Conservation (phyloP, 345 rosid species). For the Eucalyptus sideroxylon region DNA sequence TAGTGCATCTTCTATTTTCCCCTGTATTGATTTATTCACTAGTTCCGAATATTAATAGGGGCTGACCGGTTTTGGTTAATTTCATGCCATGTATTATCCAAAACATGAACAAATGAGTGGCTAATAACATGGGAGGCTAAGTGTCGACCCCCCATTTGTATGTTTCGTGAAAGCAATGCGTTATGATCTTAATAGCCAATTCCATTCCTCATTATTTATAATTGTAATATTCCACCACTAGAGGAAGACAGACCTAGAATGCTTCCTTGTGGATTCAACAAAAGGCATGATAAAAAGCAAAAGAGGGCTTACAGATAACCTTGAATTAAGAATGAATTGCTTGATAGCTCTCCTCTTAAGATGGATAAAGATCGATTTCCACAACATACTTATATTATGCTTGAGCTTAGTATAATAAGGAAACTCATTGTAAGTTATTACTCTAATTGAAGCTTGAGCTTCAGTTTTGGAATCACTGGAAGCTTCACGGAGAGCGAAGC, state of each 20-base stretch:
- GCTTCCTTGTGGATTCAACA: background rate
- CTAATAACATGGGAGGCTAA: background rate
- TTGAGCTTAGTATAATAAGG: background rate
- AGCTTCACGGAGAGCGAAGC: background rate
- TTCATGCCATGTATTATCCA: background rate
- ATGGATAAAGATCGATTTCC: background rate
- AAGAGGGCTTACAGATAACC: background rate
- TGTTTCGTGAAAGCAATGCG: background rate
- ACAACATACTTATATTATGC: background rate
- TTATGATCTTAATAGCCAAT: rapidly evolving
- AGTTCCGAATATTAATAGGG: background rate
- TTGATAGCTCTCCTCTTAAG: background rate
- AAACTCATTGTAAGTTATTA: background rate
- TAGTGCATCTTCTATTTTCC: too few relatives aligned
- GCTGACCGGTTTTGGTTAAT: background rate
- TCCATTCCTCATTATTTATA: background rate
- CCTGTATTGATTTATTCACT: too few relatives aligned
- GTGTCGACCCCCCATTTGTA: background rate
- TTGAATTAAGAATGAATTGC: background rate
- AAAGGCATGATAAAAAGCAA: background rate
- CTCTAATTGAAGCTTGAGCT: background rate
- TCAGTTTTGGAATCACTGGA: background rate
- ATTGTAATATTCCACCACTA: background rate
- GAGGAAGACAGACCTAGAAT: background rate
- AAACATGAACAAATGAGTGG: background rate